These are phyloP conservation scores for Paracoccidioides lutzii DNA, from an alignment of 2,329 filamentous ascomycete genomes.

Conservation along the genomic window DNA sequence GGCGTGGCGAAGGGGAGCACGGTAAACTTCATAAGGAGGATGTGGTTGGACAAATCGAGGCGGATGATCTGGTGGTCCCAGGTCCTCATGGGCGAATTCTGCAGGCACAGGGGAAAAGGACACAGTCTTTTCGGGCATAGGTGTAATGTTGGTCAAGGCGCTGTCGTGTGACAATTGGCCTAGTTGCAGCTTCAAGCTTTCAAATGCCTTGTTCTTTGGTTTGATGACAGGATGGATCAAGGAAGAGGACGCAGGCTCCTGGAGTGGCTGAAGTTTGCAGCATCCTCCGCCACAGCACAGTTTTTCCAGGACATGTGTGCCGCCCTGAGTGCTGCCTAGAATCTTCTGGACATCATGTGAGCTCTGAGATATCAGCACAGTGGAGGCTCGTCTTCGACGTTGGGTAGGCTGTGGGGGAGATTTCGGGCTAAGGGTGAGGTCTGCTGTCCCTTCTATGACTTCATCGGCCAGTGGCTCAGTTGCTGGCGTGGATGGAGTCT, in stretches of 20 bases:
- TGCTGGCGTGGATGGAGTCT: conserved; percentile 28
- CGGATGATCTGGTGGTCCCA: conserved; percentile 47
- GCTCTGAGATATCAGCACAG: conserved; percentile 42
- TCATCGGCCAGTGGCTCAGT: conserved; percentile 27
- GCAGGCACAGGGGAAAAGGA: conserved; percentile 42
- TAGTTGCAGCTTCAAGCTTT: conserved; percentile 63
- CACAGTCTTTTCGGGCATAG: conserved; percentile 62
- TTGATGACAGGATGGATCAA: conserved; percentile 38
- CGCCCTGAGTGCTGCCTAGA: conserved; percentile 41
- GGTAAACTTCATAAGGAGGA: conserved; percentile 81
- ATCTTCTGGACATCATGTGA: conserved; percentile 46
- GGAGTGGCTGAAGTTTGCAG: conserved; percentile 46
- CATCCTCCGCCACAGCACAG: conserved; percentile 54
- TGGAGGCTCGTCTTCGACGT: conserved; percentile 31
- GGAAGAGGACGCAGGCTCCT: conserved; percentile 27
- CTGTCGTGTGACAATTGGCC: conserved; percentile 58
- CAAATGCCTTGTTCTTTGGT: conserved; percentile 77
- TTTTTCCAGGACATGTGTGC: conserved; percentile 49
- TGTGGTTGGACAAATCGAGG: conserved; percentile 89
- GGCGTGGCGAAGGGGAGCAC: conserved; percentile 71
- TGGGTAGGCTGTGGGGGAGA: conserved; percentile 10
- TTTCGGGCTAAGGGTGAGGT: conserved; percentile 11
- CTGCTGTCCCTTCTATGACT: conserved; percentile 16
- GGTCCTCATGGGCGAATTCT: conserved; percentile 21
- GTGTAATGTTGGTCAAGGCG: conserved; percentile 55